phyloP scores from a whole-genome alignment of 1,139 yeast species.

The Debaryomyces singareniensis region DNA sequence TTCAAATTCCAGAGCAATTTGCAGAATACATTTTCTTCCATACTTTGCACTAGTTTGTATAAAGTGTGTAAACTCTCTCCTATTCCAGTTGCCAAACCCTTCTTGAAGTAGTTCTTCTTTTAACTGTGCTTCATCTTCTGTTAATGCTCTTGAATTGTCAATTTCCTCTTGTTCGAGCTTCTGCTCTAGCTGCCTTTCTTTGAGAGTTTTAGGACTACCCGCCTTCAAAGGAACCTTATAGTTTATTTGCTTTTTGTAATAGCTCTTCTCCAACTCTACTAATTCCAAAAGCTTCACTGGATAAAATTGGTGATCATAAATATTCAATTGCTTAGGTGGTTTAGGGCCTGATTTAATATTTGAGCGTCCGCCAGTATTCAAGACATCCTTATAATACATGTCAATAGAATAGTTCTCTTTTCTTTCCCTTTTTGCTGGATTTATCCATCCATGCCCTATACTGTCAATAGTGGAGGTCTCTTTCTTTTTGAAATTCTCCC shows the following conservation, averaged over 20 bases:
- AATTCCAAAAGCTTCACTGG: constrained; percentile 56
- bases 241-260: constrained; percentile 46
- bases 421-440: constrained; percentile 73
- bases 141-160: constrained; percentile 56
- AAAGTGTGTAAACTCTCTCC: constrained; percentile 67
- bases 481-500: constrained; percentile 71
- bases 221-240: constrained; percentile 43
- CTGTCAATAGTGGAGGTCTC: constrained; percentile 33
- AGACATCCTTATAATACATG: constrained; percentile 71
- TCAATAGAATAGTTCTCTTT: constrained; percentile 76
- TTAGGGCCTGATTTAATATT: constrained; percentile 43
- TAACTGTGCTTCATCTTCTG: constrained; percentile 57
- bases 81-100: constrained; percentile 64
- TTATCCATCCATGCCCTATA: constrained; percentile 56
- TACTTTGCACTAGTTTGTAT: constrained; percentile 55
- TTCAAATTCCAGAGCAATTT: constrained; percentile 59
- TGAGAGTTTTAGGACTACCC: constrained; percentile 34
- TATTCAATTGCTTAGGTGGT: constrained; percentile 62
- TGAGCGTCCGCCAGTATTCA: constrained; percentile 58
- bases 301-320: constrained; percentile 71
- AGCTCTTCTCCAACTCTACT: constrained; percentile 60
- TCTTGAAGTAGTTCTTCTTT: constrained; percentile 49
- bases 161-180: constrained; percentile 56
- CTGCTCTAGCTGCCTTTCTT: constrained; percentile 47
- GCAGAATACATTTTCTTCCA: constrained; percentile 59